Base-by-base conservation (phyloP, 345 rosid species). In the Citrus sinensis region DNA sequence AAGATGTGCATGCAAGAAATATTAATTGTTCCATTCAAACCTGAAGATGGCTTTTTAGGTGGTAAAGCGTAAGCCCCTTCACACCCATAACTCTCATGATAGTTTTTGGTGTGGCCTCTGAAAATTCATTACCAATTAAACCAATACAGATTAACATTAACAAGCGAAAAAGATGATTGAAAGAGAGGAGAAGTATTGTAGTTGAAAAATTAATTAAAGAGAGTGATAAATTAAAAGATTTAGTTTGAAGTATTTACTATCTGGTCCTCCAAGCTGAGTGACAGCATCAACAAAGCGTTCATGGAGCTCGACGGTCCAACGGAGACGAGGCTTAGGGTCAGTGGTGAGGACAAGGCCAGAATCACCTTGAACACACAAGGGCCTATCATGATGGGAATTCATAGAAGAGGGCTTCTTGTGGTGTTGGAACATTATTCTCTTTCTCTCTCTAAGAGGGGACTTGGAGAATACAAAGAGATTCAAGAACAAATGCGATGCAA, bases 21-120 rank as follows among this genome's bases (percentile, higher is more conserved):
- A 71, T 59, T 60, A 71, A n/a, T 60, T 61, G 29, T 34, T 69
- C 78, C 80, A 83, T 85, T 85, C 87, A 85, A 82, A 97, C 99
- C 98, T 97, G 99, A 84, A 97, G 99, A 86, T 97, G 99, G 85
- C 99, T 97, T 91, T 97, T 97, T 83, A 97, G 97, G 86, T 97
- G 99, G 88, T 97, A 97, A 86, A 97, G 99, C 62, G 99, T 97
- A 81, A 97, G 99, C 42, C 99, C 99, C 96, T 97, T 97, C 84
- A 97, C 99, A 81, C 99, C 99, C 99, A 97, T 97, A 77, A 92
- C 99, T 80, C 99, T 97, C 99, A 93, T 94, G 86, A 97, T 97
- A 17, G 98, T 97, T 88, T 97, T 97, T 37, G 99, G 99, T 16
- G 99, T 97, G 25, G 99, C 99, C 88, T 97, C 99, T 96, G 82